These are phyloP conservation scores for Paecilomyces niveus DNA, from an alignment of 2,329 filamentous ascomycete species.

Conservation along the genomic window DNA sequence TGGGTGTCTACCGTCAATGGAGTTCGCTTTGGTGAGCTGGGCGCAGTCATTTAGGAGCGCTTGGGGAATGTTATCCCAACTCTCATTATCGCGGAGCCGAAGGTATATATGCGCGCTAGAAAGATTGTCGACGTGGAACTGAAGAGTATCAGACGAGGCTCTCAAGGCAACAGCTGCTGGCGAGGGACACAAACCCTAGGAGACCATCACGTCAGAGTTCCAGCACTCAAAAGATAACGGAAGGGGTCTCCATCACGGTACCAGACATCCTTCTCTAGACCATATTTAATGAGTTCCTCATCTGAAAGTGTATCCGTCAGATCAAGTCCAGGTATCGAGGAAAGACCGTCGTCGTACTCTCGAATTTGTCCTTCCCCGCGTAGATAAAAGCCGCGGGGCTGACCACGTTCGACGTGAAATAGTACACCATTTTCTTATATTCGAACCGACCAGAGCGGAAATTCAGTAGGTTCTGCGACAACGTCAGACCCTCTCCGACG, in stretches of 20 bases:
- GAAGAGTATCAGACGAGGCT: conserved; percentile 7
- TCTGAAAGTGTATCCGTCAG: conserved; percentile 48
- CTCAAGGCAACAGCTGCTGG: background rate
- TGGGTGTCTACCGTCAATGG: conserved; percentile 68
- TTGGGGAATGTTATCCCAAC: conserved; percentile 74
- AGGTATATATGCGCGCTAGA: conserved; percentile 96
- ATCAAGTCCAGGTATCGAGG: conserved; percentile 2
- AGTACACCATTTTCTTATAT: conserved; percentile 70
- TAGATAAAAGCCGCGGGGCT: conserved; percentile 82
- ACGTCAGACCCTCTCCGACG: background rate
- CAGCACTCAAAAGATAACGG: background rate
- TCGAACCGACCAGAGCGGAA: background rate
- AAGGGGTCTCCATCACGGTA: conserved; percentile 28
- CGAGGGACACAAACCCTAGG: conserved; percentile 23
- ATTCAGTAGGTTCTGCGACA: background rate
- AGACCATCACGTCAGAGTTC: conserved; percentile 1
- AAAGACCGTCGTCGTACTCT: conserved; percentile 59
- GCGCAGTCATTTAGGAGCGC: conserved; percentile 77
- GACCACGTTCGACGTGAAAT: conserved; percentile 83
- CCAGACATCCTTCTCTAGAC: conserved; percentile 95
- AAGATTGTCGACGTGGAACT: conserved; percentile 97
- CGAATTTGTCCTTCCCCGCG: conserved; percentile 97
- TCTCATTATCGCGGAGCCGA: conserved; percentile 67
- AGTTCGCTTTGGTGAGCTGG: conserved; percentile 98
- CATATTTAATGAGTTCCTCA: conserved; percentile 91